A percentile compares a stretch with the other conserved stretches of the same genome.
Conservation (phyloP, 352 stramenopile species). For the Phytophthora vignae region DNA sequence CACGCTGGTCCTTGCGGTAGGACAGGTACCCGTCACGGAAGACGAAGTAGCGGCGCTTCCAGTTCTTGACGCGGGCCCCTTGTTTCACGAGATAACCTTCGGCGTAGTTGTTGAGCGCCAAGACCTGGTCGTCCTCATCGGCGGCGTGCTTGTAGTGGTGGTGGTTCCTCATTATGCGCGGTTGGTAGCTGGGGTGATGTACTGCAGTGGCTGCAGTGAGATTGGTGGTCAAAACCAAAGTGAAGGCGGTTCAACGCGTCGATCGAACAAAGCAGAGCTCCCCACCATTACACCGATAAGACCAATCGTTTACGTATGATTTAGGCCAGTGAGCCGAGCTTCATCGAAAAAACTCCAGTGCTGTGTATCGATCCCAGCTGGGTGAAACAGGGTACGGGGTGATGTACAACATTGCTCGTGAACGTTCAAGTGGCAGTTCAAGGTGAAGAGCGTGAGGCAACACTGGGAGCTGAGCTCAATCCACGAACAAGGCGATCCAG, state of each 20-base stretch:
- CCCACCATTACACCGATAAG: constrained; percentile 18
- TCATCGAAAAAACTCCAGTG: constrained; percentile 4
- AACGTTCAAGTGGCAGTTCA: constrained; percentile 24
- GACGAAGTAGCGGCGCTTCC: constrained; percentile 83
- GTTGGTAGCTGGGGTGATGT: background rate
- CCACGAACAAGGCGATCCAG: background rate
- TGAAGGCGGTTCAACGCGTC: constrained; percentile 10
- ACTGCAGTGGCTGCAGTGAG: constrained; percentile 23
- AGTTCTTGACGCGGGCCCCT: constrained; percentile 75
- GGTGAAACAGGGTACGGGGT: constrained; percentile 2
- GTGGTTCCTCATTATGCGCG: constrained; percentile 28
- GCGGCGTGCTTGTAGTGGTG: constrained; percentile 27
- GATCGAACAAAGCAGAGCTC: constrained; percentile 17
- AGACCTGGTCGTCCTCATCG: constrained; percentile 42
- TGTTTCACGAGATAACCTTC: constrained; percentile 78
- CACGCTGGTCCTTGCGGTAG: constrained; percentile 70
- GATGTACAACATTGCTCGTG: constrained; percentile 6
- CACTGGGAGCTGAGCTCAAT: constrained; percentile 11
- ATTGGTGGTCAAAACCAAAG: constrained; percentile 24
- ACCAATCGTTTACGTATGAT: constrained; percentile 27
- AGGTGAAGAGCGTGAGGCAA: constrained; percentile 27
- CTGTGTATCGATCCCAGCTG: constrained; percentile 11
- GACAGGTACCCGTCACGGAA: constrained; percentile 70
- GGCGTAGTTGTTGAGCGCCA: constrained; percentile 69
- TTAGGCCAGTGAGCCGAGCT: constrained; percentile 14